These are phyloP conservation scores for Lactarius sanguifluus DNA, from an alignment of 768 basidiomycete genomes.

Conservation along the genomic window DNA sequence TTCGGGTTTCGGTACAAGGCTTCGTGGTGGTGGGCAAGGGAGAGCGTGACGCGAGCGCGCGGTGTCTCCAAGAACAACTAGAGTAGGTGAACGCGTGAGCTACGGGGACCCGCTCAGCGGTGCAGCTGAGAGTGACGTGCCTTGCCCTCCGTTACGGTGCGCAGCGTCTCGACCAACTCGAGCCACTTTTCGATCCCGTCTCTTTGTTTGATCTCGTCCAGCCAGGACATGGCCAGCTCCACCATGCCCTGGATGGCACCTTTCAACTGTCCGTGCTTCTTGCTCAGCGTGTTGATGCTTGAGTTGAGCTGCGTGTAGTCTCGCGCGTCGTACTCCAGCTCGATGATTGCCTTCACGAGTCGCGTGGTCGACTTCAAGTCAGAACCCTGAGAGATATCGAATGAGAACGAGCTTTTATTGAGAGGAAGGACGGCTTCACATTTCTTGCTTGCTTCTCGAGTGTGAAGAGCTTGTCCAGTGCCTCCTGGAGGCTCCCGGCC, in stretches of 20 bases:
- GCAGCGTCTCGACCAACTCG: conserved; percentile 83
- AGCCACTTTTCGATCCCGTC: conserved; percentile 78
- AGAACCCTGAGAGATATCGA: conserved; percentile 62
- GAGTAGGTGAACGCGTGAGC: neutral
- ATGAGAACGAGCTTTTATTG: conserved; percentile 8
- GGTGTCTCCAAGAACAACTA: conserved; percentile 97
- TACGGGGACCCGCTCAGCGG: neutral
- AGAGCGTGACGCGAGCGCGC: conserved; percentile 88
- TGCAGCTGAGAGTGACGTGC: conserved; percentile 44
- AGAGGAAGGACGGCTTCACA: conserved; percentile 45
- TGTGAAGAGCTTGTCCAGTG: conserved; percentile 81
- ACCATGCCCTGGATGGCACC: conserved; percentile 89
- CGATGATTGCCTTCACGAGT: conserved; percentile 70
- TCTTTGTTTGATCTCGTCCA: conserved; percentile 68
- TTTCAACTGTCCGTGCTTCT: conserved; percentile 97
- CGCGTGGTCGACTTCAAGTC: conserved; percentile 91
- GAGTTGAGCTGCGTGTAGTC: conserved; percentile 72
- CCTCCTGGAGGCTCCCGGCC: conserved; percentile 82
- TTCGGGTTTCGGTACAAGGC: conserved; percentile 50
- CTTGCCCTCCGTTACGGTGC: conserved; percentile 95
- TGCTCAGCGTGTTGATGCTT: conserved; percentile 68
- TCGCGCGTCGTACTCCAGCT: conserved; percentile 69
- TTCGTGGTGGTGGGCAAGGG: conserved; percentile 87
- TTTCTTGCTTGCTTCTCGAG: conserved; percentile 98
- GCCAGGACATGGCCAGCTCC: conserved; percentile 78